Conservation (phyloP, 768 basidiomycete species). For the Podaxis sp. region DNA sequence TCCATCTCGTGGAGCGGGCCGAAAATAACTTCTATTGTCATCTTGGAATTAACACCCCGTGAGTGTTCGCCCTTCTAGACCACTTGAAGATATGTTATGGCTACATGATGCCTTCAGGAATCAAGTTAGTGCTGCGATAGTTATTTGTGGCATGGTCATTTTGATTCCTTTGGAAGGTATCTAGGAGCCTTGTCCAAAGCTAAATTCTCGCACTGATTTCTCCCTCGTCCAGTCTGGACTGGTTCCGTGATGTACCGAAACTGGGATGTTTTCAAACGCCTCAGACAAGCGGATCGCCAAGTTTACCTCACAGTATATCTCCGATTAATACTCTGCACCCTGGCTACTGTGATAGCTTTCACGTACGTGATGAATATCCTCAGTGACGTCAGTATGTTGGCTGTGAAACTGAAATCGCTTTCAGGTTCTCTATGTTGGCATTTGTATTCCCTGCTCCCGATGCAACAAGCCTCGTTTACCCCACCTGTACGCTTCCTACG, state of each 20-base stretch:
- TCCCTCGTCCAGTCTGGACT: constrained; percentile 8
- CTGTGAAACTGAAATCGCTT: no score
- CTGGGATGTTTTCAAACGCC: constrained; percentile 7
- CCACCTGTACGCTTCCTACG: not conserved
- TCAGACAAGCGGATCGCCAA: constrained; percentile 3
- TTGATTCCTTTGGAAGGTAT: constrained; percentile 12
- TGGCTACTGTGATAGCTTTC: constrained; percentile 1
- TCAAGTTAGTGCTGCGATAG: not conserved
- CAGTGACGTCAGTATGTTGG: no score
- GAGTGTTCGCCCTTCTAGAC: not conserved
- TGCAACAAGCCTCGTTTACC: not conserved
- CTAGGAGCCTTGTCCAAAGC: not conserved
- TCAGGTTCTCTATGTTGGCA: not conserved
- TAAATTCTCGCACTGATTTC: not conserved
- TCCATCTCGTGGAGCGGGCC: constrained; percentile 5
- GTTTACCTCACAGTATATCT: constrained; percentile 7
- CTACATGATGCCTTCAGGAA: not conserved
- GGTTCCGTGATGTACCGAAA: constrained; percentile 4
- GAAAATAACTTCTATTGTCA: constrained; percentile 11
- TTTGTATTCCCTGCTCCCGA: not conserved
- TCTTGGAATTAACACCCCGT: constrained; percentile 2
- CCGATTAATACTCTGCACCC: not conserved
- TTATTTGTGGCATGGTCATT: not conserved
- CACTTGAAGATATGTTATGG: no score
- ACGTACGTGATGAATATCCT: not conserved